phyloP scores from a whole-genome alignment of 768 basidiomycete species.

The Steccherinum ochraceum region DNA sequence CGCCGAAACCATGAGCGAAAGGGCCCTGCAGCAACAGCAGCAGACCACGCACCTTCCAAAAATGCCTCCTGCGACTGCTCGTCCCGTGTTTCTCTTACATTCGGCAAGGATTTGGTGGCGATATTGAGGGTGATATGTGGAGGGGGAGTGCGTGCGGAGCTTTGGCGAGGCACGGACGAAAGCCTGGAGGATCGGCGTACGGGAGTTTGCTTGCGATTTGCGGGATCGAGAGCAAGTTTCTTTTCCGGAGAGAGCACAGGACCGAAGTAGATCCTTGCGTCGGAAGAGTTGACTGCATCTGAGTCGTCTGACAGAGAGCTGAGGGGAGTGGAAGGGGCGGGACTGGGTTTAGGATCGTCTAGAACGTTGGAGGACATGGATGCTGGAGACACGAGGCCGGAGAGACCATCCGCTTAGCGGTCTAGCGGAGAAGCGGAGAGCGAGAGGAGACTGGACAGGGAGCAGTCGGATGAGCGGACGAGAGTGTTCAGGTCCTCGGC shows the following conservation, averaged over 20 bases:
- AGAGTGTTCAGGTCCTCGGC: no score
- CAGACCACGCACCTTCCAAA: slow-evolving; percentile 17
- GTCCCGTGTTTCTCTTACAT: slow-evolving; percentile 1
- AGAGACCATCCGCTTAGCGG: no score
- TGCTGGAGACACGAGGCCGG: no score
- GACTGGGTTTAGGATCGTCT: neutral
- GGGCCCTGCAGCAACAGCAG: slow-evolving; percentile 17
- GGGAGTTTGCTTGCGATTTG: slow-evolving; percentile 25
- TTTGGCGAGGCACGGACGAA: slow-evolving; percentile 31
- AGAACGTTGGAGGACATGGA: no score
- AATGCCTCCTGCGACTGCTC: neutral
- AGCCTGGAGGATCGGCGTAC: slow-evolving; percentile 47
- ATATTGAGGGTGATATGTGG: neutral
- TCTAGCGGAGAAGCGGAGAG: no score
- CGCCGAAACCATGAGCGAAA: neutral
- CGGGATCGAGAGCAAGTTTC: slow-evolving; percentile 28
- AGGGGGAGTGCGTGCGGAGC: slow-evolving; percentile 8
- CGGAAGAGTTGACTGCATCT: slow-evolving; percentile 28
- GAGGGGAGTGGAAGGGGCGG: neutral
- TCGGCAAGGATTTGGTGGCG: neutral
- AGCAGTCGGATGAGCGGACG: no score
- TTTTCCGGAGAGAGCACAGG: slow-evolving; percentile 50
- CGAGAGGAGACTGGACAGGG: no score
- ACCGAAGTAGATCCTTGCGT: slow-evolving; percentile 43
- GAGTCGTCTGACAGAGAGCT: slow-evolving; percentile 6